phyloP scores from a whole-genome alignment of 768 basidiomycete species.

The Cytidiella melzeri region DNA sequence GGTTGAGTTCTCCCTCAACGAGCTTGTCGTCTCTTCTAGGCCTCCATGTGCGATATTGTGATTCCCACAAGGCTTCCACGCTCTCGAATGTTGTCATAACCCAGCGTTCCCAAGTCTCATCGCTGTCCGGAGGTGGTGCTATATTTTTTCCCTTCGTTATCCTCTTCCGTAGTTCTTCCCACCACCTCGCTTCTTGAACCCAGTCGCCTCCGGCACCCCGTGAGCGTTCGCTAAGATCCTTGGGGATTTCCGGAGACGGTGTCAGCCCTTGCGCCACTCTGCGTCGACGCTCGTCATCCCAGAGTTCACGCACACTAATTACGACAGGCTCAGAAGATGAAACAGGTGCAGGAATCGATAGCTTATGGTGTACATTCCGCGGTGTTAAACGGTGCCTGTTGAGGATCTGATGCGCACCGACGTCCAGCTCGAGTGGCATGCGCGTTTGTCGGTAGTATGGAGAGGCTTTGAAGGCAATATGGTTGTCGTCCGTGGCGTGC shows the following conservation, averaged over 20 bases:
- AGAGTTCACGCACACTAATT: constrained; percentile 84
- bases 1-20: constrained; percentile 11
- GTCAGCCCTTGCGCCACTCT: constrained; percentile 59
- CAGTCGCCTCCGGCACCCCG: constrained; percentile 55
- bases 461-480: constrained; percentile 27
- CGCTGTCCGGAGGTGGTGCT: constrained; percentile 19
- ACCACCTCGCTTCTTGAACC: constrained; percentile 69
- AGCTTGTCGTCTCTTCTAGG: constrained; percentile 22
- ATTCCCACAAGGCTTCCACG: constrained; percentile 80
- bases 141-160: constrained; percentile 44
- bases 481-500: constrained; percentile 7
- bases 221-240: constrained; percentile 59
- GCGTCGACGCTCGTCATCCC: constrained; percentile 91
- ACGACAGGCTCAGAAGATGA: constrained; percentile 69
- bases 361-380: constrained; percentile 63
- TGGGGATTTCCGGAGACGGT: constrained; percentile 68
- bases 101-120: constrained; percentile 57
- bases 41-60: constrained; percentile 51
- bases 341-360: constrained; percentile 50
- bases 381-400: constrained; percentile 66
- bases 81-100: constrained; percentile 90
- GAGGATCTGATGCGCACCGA: constrained; percentile 73
- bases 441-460: constrained; percentile 63
- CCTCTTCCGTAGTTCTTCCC: constrained; percentile 61
- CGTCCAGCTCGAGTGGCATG: constrained; percentile 78